Conservation (phyloP, 345 rosid genomes). For the Lumnitzera littorea region DNA sequence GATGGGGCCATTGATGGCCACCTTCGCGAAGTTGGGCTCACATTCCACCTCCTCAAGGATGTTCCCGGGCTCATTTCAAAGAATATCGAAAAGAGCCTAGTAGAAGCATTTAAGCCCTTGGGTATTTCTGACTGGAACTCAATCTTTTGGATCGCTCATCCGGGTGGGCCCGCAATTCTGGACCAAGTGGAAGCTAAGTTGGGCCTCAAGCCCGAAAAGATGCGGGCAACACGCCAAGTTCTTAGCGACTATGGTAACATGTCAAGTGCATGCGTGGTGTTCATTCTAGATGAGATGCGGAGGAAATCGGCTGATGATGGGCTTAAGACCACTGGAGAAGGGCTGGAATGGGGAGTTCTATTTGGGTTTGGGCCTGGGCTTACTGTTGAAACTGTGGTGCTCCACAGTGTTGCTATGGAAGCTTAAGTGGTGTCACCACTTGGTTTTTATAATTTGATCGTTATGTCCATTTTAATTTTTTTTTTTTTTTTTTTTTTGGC, state of each 20-base stretch:
- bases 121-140: constrained; percentile 54
- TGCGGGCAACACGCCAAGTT: constrained; percentile 26
- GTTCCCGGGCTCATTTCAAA: constrained; percentile 34
- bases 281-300: constrained; percentile 43
- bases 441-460: not conserved
- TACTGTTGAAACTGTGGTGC: constrained; percentile 43
- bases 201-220: constrained; percentile 28
- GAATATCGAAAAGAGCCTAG: constrained; percentile 27
- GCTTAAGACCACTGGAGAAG: constrained; percentile 34
- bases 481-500: not conserved
- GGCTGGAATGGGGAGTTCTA: constrained; percentile 51
- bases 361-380: constrained; percentile 53
- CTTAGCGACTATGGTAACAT: constrained; percentile 39
- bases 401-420: constrained; percentile 21
- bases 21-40: constrained; percentile 39
- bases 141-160: constrained; percentile 41
- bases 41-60: constrained; percentile 36
- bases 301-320: constrained; percentile 26
- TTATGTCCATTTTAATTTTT: not conserved
- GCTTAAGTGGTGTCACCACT: not conserved
- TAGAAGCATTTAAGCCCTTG: constrained; percentile 33
- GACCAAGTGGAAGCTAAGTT: constrained; percentile 34
- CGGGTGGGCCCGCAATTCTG: constrained; percentile 45
- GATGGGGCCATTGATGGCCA: constrained; percentile 50
- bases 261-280: constrained; percentile 37